phyloP scores from a whole-genome alignment of 2,329 filamentous ascomycete genomes.

The Botrytis fabae region DNA sequence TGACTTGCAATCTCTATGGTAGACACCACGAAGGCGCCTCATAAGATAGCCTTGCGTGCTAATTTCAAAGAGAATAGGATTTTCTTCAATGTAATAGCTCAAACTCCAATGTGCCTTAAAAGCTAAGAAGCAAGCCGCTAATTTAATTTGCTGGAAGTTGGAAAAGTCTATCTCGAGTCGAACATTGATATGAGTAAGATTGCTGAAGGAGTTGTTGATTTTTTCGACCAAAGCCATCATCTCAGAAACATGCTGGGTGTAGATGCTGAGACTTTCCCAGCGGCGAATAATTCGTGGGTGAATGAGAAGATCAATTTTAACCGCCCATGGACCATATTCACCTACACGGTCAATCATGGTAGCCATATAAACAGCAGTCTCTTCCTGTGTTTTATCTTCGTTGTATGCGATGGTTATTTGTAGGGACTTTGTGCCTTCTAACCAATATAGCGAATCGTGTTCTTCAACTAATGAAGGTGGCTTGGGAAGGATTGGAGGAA shows the following conservation, averaged over 20 bases:
- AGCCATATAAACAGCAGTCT: conserved; percentile 5
- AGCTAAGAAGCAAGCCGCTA: conserved; percentile 2
- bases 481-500: not conserved
- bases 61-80: not conserved
- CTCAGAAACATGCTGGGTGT: not conserved
- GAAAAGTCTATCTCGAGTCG: not conserved
- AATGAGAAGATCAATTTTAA: not conserved
- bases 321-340: conserved; percentile 4
- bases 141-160: conserved; percentile 7
- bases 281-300: not conserved
- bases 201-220: not conserved
- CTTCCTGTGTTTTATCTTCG: not conserved
- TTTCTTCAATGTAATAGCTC: not conserved
- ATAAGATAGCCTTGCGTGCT: not conserved
- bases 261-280: not conserved
- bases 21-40: not conserved
- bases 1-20: not conserved
- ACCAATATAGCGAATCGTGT: conserved; percentile 8
- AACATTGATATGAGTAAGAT: not conserved
- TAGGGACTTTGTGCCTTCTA: not conserved
- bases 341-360: not conserved
- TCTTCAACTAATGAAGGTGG: not conserved
- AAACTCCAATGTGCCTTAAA: not conserved
- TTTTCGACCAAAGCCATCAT: not conserved
- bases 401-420: conserved; percentile 8